These are phyloP conservation scores for Aspergillus egyptiacus DNA, from an alignment of 495 filamentous ascomycete genomes.

Conservation along the genomic window DNA sequence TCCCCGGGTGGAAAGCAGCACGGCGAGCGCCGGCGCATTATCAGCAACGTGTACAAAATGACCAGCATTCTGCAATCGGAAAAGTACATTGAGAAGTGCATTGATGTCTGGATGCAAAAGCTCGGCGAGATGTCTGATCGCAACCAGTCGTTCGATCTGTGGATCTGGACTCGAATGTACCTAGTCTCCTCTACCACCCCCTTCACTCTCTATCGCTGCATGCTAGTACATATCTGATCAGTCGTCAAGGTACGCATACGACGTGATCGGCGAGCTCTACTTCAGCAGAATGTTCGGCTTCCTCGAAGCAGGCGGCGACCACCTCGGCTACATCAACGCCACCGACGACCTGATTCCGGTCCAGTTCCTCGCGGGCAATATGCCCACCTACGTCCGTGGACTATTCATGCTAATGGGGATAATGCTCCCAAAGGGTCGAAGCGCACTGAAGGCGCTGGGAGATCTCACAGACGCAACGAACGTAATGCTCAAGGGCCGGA, in stretches of 20 bases:
- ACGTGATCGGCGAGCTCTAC: conserved; percentile 36
- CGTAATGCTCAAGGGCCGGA: conserved; percentile 10
- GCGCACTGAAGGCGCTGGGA: conserved; percentile 13
- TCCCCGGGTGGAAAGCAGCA: conserved; percentile 23
- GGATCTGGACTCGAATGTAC: conserved; percentile 16
- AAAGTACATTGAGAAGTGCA: conserved; percentile 23
- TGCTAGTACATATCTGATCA: neutral
- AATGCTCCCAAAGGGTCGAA: conserved; percentile 9
- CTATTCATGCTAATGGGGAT: conserved; percentile 18
- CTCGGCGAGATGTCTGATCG: conserved; percentile 21
- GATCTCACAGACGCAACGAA: conserved; percentile 16
- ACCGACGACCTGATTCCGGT: conserved; percentile 23
- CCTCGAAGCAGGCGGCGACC: conserved; percentile 17
- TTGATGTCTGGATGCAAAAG: conserved; percentile 18
- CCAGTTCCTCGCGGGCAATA: conserved; percentile 19
- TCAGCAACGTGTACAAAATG: conserved; percentile 29
- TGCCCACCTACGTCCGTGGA: conserved; percentile 20
- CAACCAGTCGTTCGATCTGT: conserved; percentile 19
- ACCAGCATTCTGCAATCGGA: conserved; percentile 27
- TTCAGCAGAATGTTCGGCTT: conserved; percentile 35
- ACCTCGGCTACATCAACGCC: conserved; percentile 17
- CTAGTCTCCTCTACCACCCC: neutral
- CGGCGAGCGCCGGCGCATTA: conserved; percentile 25
- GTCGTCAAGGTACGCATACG: conserved; percentile 35
- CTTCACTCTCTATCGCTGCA: neutral